Percentiles rank a stretch among this genome's conserved stretches.
Evolutionary conservation across 495 filamentous ascomycete genomes (phyloP).

Genomic region (Pyrenopolyporus hunteri): DNA sequence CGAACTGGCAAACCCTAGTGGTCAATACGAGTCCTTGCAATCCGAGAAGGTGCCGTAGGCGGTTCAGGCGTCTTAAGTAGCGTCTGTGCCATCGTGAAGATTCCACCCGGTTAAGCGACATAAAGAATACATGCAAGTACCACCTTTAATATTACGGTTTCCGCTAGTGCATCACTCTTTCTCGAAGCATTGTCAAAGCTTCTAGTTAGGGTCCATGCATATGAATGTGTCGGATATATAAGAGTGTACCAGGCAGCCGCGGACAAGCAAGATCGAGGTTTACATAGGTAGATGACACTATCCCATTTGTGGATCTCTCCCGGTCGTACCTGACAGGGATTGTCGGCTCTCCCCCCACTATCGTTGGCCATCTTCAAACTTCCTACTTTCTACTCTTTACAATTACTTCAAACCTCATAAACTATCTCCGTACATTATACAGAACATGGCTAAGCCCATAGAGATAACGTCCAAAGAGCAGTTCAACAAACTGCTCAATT

Average conservation of each 20-base stretch:
- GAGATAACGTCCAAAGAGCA: constrained; percentile 74
- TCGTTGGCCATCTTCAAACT: constrained; percentile 1
- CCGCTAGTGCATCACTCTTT: no score
- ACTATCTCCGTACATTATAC: constrained; percentile 7
- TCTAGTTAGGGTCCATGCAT: no score
- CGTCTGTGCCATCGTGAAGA: no score
- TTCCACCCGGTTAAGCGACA: no score
- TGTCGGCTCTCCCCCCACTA: constrained; percentile 23
- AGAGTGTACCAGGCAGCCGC: constrained; percentile 6
- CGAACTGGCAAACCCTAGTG: no score
- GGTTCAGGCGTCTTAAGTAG: no score
- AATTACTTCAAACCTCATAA: background rate
- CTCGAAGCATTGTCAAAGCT: no score
- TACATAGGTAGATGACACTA: constrained; percentile 10
- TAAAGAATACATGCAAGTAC: no score
- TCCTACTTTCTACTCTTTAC: constrained; percentile 11
- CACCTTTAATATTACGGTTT: no score
- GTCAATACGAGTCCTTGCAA: no score
- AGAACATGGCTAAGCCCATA: constrained; percentile 67
- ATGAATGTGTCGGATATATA: no score
- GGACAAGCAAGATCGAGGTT: background rate
- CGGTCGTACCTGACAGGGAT: constrained; percentile 34
- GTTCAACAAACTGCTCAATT: constrained; percentile 69
- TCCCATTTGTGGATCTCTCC: constrained; percentile 9
- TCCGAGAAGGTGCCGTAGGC: no score